Evolutionary conservation across 768 basidiomycete genomes (phyloP), one percentile per base, ranked within the genome.

Genomic region (Lepiota brunneoincarnata): DNA sequence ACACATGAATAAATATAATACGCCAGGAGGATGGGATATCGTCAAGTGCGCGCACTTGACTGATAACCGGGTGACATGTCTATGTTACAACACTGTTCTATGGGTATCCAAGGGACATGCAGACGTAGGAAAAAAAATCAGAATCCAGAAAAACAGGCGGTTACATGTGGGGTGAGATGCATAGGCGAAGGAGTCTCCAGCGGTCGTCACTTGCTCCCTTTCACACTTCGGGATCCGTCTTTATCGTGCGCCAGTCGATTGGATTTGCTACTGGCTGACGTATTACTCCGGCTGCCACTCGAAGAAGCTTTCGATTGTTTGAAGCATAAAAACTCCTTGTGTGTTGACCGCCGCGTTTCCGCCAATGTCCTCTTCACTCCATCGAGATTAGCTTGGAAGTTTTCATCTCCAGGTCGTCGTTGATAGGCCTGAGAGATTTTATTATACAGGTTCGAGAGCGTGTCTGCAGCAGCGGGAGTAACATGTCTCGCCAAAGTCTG

Each of bases 281-380:
- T 45, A 44, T 48, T 34, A 31, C 44, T 54, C 34, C 45, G 45
- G 28, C 41, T 54, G 46, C 37, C 28, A 39, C 35, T 47, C 23
- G 44, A 46, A 28, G 42, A 42, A 24, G 31, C 31, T 68, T 88
- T 90, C 10, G 84, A 79, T 63, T 82, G 83, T 59, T 87, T 81
- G 78, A 98, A 96, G 73, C 96, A 98, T 66, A 98, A 72, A 60
- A 97, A 98, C 66, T 97, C 93, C 51, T 97, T 89, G 5, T 90
- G 91, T 4, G 97, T 98, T 46, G 93, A 90, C 49, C 91, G 80
- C 40, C 94, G 81, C 21, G 91, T 88, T 56, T 96, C 93, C 37
- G 86, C 84, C 52, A 98, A 72, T 20, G 88, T 93, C 75, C 86
- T 89, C 75, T 95, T 95, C 52, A 99, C 89, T 9, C 87, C 85